These are phyloP conservation scores for Tuber umbilicatum DNA, from an alignment of 495 filamentous ascomycete species.

Conservation along the genomic window DNA sequence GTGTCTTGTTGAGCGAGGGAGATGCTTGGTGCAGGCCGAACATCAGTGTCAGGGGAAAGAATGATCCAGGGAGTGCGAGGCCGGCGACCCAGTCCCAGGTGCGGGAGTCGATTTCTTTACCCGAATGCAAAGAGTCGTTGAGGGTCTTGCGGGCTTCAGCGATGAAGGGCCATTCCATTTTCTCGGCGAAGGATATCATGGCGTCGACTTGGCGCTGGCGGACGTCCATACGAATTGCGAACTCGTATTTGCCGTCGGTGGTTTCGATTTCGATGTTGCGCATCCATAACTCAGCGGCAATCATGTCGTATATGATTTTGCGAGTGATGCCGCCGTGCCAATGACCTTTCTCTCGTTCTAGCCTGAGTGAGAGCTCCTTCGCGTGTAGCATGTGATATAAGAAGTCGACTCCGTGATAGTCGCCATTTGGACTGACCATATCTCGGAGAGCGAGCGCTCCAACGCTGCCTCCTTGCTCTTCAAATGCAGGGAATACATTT, in stretches of 20 bases:
- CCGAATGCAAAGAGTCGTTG: background rate
- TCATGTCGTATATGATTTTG: background rate
- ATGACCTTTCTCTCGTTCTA: background rate
- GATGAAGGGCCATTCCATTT: background rate
- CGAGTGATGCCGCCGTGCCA: background rate
- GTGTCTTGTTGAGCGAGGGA: background rate
- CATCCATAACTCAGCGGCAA: background rate
- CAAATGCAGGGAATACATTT: background rate
- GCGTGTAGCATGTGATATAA: background rate
- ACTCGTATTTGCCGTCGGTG: background rate
- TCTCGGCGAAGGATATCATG: background rate
- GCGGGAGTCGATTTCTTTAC: background rate
- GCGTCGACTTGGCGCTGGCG: background rate
- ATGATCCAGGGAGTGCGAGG: background rate
- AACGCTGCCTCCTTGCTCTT: background rate
- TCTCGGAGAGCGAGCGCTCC: background rate
- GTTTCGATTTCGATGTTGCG: background rate
- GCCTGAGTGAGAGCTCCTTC: background rate
- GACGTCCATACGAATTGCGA: background rate
- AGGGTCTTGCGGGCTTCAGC: background rate
- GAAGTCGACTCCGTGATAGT: background rate
- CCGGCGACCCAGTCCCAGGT: background rate
- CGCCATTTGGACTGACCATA: background rate
- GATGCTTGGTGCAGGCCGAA: background rate
- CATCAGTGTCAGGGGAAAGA: background rate